Evolutionary conservation across 2,329 filamentous ascomycete species (phyloP).

Genomic region (Fusarium camptoceras): DNA sequence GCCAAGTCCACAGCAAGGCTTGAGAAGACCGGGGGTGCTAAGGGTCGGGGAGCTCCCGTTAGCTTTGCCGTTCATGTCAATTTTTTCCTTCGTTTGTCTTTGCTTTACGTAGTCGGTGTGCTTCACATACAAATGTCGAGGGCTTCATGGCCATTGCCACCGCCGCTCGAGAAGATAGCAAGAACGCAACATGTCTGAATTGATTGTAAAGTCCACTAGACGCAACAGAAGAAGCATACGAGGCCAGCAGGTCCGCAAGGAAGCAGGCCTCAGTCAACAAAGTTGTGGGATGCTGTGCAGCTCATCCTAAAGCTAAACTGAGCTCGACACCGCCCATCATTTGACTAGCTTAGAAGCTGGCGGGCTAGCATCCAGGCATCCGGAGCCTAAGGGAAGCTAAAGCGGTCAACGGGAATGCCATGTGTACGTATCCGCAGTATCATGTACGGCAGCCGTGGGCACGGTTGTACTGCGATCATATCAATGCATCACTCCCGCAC

Average conservation of each 20-base stretch:
- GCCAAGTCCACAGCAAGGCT: slow-evolving; percentile 44
- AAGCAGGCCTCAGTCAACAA: slow-evolving; percentile 40
- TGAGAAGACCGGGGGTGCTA: slow-evolving; percentile 41
- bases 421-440: slow-evolving; percentile 30
- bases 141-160: not conserved
- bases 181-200: not conserved
- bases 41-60: slow-evolving; percentile 45
- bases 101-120: slow-evolving; percentile 34
- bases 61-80: slow-evolving; percentile 39
- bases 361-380: slow-evolving; percentile 42
- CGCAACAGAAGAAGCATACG: slow-evolving; percentile 25
- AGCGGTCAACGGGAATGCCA: slow-evolving; percentile 46
- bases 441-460: slow-evolving; percentile 29
- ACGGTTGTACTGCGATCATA: slow-evolving; percentile 34
- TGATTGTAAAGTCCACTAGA: not conserved
- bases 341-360: slow-evolving; percentile 40
- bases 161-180: not conserved
- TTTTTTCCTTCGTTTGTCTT: slow-evolving; percentile 18
- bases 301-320: slow-evolving; percentile 35
- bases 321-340: slow-evolving; percentile 45
- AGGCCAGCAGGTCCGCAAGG: slow-evolving; percentile 35
- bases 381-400: slow-evolving; percentile 40
- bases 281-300: slow-evolving; percentile 36
- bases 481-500: slow-evolving; percentile 35
- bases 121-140: slow-evolving; percentile 4